Conservation (phyloP, 140 eudicot species). For the Anethum foeniculum region DNA sequence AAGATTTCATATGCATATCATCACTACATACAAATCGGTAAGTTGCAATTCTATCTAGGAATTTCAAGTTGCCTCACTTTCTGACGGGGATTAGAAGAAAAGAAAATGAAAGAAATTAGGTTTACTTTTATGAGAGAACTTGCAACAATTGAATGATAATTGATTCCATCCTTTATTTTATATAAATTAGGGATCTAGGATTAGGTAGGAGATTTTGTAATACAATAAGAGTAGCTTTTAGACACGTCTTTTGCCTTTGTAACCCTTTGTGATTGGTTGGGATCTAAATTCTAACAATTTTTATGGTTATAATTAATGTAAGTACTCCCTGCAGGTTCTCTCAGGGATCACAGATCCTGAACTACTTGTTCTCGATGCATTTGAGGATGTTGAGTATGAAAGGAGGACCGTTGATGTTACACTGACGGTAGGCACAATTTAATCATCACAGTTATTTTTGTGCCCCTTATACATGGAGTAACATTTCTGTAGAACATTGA, state of each 20-base stretch:
- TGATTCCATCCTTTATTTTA: background rate
- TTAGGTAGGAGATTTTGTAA: background rate
- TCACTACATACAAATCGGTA: background rate
- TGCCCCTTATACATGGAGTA: background rate
- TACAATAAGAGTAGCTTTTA: background rate
- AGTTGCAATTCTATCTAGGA: background rate
- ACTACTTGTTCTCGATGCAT: constrained; percentile 58
- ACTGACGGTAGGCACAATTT: constrained; percentile 41
- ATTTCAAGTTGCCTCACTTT: background rate
- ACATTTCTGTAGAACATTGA: background rate
- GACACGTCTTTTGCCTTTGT: background rate
- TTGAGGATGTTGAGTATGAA: constrained; percentile 76
- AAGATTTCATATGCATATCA: background rate
- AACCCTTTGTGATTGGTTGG: background rate
- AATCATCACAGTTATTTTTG: background rate
- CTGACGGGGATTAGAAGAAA: background rate
- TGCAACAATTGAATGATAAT: background rate
- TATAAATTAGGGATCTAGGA: background rate
- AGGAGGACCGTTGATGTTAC: constrained; percentile 58
- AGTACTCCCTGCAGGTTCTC: constrained; percentile 50
- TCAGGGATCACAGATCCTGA: constrained; percentile 57
- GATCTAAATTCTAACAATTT: background rate
- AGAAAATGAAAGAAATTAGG: background rate
- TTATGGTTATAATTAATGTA: background rate
- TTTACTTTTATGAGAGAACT: background rate